A percentile compares a stretch with the other conserved stretches of the same genome.
These are phyloP conservation scores for Boletus nobilissimus DNA, from an alignment of 1,284 basidiomycete species.

Conservation along the genomic window DNA sequence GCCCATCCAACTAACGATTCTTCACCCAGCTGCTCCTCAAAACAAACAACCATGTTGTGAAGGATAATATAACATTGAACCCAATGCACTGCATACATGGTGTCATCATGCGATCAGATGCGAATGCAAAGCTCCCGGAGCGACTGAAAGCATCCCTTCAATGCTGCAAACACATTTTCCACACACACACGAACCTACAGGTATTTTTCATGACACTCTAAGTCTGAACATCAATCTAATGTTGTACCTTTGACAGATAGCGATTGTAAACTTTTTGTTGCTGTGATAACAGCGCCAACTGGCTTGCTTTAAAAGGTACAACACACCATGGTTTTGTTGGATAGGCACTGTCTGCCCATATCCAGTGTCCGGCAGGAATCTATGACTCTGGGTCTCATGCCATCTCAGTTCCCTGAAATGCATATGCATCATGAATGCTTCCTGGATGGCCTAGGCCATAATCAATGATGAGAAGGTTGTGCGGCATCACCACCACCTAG, in stretches of 20 bases:
- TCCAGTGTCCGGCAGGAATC: no score
- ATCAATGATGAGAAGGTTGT: no score
- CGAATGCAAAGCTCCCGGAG: background rate
- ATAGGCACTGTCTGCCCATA: no score
- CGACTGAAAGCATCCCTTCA: background rate
- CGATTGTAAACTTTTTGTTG: background rate
- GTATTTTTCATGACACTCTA: background rate
- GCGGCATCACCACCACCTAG: no score
- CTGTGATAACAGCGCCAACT: background rate
- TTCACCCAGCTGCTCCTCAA: background rate
- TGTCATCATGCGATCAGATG: background rate
- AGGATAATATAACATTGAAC: constrained; percentile 15
- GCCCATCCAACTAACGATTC: background rate
- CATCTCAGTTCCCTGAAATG: no score
- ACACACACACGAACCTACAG: background rate
- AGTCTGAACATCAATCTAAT: background rate
- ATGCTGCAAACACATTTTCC: background rate
- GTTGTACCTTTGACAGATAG: background rate
- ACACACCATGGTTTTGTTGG: no score
- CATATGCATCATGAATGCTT: no score
- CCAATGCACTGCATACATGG: background rate
- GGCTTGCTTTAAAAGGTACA: background rate
- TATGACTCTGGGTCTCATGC: no score
- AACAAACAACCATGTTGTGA: constrained; percentile 14
- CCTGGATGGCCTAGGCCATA: no score